phyloP scores from a whole-genome alignment of 1,284 basidiomycete genomes.

The Rhodotorula sp. region DNA sequence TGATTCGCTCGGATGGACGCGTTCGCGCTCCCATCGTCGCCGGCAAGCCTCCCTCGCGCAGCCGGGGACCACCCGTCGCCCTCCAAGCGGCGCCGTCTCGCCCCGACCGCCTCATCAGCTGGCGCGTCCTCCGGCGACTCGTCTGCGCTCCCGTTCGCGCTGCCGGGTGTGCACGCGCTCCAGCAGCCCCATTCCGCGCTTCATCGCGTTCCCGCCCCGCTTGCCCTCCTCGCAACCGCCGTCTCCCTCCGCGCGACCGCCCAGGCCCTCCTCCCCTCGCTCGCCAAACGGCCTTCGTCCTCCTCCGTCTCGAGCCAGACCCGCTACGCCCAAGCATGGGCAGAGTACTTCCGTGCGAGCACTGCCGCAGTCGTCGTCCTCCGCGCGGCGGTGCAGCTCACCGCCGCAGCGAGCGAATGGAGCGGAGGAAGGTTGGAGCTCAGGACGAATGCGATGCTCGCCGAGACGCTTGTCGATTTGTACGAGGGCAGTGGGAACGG shows the following conservation, averaged over 20 bases:
- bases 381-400: neutral
- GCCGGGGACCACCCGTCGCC: no score
- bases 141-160: no score
- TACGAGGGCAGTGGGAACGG: constrained; percentile 15
- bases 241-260: constrained; percentile 16
- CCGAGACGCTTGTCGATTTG: constrained; percentile 13
- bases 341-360: constrained; percentile 2
- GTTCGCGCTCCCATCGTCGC: no score
- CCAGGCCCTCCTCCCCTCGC: constrained; percentile 12
- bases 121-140: neutral
- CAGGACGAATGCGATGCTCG: constrained; percentile 27
- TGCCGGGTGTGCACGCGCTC: neutral
- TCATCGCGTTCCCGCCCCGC: neutral
- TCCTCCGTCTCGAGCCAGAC: neutral
- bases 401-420: constrained; percentile 9
- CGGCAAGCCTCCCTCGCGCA: no score
- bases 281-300: constrained; percentile 20
- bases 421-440: constrained; percentile 22
- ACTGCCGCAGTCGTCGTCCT: constrained; percentile 13
- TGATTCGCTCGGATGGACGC: neutral
- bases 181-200: neutral
- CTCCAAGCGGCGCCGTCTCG: neutral
- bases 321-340: constrained; percentile 14
- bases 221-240: constrained; percentile 19
- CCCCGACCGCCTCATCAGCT: neutral